A percentile compares a stretch with the other conserved stretches of the same genome.
These are phyloP conservation scores for Alternaria sp. DNA, from an alignment of 2,329 filamentous ascomycete genomes.

Conservation along the genomic window DNA sequence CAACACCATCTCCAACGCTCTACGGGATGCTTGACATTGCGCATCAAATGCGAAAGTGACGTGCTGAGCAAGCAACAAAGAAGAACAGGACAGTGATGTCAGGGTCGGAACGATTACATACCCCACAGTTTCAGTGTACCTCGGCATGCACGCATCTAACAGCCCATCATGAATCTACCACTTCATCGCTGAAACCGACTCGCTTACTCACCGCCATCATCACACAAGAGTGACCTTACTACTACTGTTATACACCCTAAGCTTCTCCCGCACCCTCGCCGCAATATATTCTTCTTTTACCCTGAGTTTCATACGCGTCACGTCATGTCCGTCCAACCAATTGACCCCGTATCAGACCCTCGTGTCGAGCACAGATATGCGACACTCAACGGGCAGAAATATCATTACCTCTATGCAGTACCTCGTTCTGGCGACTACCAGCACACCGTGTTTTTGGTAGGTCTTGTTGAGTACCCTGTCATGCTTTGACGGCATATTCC, in stretches of 20 bases:
- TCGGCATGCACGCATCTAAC: constrained; percentile 6
- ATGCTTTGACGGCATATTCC: constrained; percentile 7
- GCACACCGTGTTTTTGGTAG: constrained; percentile 64
- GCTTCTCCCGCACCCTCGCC: neutral
- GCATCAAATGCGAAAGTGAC: neutral
- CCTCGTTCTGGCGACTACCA: constrained; percentile 55
- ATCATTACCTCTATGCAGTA: constrained; percentile 67
- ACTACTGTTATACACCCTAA: neutral
- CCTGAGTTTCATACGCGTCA: constrained; percentile 10
- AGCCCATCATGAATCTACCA: neutral
- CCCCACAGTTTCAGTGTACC: constrained; percentile 3
- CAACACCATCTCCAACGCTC: neutral
- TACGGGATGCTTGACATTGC: neutral
- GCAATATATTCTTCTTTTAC: constrained; percentile 8
- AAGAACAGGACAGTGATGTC: neutral
- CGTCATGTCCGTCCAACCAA: constrained; percentile 67
- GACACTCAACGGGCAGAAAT: constrained; percentile 72
- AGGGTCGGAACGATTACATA: neutral
- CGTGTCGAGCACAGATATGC: constrained; percentile 71
- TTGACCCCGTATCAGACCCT: constrained; percentile 68
- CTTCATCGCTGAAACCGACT: neutral
- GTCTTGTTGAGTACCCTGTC: neutral
- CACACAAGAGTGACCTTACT: neutral
- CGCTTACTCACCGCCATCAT: neutral
- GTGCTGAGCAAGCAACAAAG: neutral